A percentile compares a stretch with the other conserved stretches of the same genome.
Conservation (phyloP, 345 rosid species). For the Reutealis trisperma region DNA sequence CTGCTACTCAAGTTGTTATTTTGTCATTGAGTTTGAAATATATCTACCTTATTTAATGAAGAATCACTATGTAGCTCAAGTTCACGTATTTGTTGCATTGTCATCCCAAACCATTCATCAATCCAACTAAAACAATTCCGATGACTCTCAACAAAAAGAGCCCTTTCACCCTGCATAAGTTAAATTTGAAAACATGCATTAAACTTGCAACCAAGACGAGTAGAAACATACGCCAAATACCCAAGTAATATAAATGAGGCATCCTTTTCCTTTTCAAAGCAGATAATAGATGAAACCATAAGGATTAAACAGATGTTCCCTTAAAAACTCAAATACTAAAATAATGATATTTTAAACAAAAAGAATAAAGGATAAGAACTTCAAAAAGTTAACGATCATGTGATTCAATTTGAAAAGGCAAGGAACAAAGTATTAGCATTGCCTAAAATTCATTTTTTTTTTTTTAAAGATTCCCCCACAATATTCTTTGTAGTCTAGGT, state of each 20-base stretch:
- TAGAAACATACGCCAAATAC: background rate
- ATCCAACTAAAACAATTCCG: constrained; percentile 69
- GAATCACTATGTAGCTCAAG: constrained; percentile 43
- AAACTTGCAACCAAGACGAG: background rate
- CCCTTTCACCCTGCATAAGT: constrained; percentile 56
- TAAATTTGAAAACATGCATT: background rate
- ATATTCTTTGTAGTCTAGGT: too few species aligned
- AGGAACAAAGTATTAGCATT: too few species aligned
- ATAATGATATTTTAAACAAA: too few species aligned
- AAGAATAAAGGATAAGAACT: too few species aligned
- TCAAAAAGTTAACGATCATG: too few species aligned
- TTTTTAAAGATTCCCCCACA: too few species aligned
- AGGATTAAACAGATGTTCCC: background rate
- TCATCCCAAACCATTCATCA: constrained; percentile 71
- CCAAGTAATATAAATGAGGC: too few species aligned
- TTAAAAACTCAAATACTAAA: background rate
- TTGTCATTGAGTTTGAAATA: background rate
- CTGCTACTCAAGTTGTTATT: background rate
- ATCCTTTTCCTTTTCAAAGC: background rate
- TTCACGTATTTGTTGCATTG: constrained; percentile 47
- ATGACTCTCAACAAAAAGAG: constrained; percentile 60
- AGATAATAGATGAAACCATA: too few species aligned
- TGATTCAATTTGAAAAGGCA: too few species aligned
- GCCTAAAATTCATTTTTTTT: too few species aligned
- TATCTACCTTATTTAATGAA: constrained; percentile 45